A percentile compares a stretch with the other conserved stretches of the same genome.
Conservation (phyloP, 371 early-diverging fungal species). For the Circinella umbellata region DNA sequence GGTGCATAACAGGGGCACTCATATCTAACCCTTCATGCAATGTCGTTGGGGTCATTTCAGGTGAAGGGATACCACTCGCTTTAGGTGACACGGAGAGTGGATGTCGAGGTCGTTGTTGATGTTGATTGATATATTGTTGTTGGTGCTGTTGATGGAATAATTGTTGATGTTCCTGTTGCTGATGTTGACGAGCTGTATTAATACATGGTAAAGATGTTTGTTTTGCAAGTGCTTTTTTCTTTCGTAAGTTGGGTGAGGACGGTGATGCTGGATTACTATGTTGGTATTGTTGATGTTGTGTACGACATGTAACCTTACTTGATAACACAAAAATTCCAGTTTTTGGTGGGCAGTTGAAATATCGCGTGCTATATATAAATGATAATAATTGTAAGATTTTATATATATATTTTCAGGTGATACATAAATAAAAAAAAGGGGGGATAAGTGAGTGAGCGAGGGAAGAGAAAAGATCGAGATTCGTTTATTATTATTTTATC, state of each 20-base stretch:
- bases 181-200: not conserved
- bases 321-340: constrained; percentile 32
- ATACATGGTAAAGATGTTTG: constrained; percentile 10
- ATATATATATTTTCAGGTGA: not conserved
- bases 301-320: constrained; percentile 9
- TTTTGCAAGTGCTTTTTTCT: constrained; percentile 4
- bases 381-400: not conserved
- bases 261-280: not conserved
- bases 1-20: constrained; percentile 3
- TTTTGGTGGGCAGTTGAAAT: constrained; percentile 27
- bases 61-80: constrained; percentile 36
- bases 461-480: too few species aligned
- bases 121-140: not conserved
- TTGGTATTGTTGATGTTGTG: not conserved
- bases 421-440: too few species aligned
- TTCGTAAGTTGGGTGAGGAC: not conserved
- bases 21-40: constrained; percentile 12
- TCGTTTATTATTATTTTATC: constrained; percentile 47
- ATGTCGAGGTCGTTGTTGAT: constrained; percentile 13
- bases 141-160: not conserved
- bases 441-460: too few species aligned
- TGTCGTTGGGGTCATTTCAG: constrained; percentile 43
- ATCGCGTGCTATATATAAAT: constrained; percentile 17
- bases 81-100: constrained; percentile 2
- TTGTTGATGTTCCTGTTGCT: not conserved